Evolutionary conservation across 2,329 filamentous ascomycete genomes (phyloP).

Genomic region (Apiospora sp.): DNA sequence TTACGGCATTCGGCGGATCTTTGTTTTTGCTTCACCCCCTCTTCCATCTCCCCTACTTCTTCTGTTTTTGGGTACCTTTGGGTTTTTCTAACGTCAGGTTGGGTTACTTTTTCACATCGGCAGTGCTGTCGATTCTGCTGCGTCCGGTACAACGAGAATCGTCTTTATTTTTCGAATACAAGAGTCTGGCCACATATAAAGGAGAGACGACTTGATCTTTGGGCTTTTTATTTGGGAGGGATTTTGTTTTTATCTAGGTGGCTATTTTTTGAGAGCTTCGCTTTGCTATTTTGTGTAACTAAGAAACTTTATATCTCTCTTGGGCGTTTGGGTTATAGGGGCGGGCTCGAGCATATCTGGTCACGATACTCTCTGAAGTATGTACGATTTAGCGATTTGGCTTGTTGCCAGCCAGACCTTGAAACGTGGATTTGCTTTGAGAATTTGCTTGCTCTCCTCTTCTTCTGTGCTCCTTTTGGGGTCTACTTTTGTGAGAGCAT

Average conservation of each 20-base stretch:
- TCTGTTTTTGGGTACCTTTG: neutral
- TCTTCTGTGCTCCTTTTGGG: neutral
- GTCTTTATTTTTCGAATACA: neutral
- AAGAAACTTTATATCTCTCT: neutral
- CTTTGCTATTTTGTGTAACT: neutral
- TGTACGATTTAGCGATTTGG: constrained; percentile 10
- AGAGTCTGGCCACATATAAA: constrained; percentile 18
- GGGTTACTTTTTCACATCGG: neutral
- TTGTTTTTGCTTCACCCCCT: neutral
- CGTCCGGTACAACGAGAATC: constrained; percentile 18
- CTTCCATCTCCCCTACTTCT: neutral
- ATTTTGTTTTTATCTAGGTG: neutral
- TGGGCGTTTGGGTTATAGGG: constrained; percentile 13
- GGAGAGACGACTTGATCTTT: neutral
- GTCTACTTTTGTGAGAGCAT: neutral
- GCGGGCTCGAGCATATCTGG: neutral
- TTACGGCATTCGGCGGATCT: neutral
- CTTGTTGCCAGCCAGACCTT: neutral
- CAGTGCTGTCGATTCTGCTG: neutral
- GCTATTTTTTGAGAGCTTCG: neutral
- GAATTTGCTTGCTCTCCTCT: neutral
- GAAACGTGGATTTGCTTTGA: neutral
- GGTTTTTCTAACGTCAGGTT: neutral
- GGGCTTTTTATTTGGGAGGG: neutral
- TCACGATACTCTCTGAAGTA: constrained; percentile 13